A percentile compares a stretch with the other conserved stretches of the same genome.
Conservation (phyloP, 805 yeast genomes). For the Candida mattraensis region DNA sequence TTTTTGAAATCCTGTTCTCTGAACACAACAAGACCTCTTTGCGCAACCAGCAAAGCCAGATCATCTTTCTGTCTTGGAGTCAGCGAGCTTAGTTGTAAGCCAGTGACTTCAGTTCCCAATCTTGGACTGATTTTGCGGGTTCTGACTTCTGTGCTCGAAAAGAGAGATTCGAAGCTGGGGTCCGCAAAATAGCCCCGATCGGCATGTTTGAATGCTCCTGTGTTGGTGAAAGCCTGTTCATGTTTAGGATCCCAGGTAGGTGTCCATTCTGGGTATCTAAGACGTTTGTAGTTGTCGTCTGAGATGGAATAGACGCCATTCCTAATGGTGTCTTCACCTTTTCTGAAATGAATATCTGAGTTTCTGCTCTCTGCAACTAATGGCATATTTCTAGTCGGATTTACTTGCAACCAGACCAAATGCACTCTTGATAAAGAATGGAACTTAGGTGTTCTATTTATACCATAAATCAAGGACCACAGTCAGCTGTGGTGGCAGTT, state of each 20-base stretch:
- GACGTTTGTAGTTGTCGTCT: conserved; percentile 37
- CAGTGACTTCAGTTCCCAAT: conserved; percentile 63
- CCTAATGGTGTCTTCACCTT: conserved; percentile 50
- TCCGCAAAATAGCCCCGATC: conserved; percentile 75
- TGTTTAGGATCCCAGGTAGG: conserved; percentile 70
- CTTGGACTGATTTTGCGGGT: conserved; percentile 58
- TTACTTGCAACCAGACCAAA: too few relatives aligned
- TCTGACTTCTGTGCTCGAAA: conserved; percentile 31
- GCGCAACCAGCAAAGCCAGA: conserved; percentile 65
- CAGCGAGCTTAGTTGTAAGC: conserved; percentile 58
- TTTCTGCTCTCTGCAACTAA: conserved; percentile 19
- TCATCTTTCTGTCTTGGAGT: conserved; percentile 61
- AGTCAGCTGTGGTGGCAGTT: conserved; percentile 12
- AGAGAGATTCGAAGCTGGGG: conserved; percentile 50
- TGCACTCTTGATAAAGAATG: too few relatives aligned
- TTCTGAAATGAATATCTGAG: conserved; percentile 46
- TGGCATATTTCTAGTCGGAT: conserved; percentile 5
- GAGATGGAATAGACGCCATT: conserved; percentile 50
- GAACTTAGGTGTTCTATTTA: too few relatives aligned
- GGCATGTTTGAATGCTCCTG: conserved; percentile 51
- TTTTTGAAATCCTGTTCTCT: conserved; percentile 65
- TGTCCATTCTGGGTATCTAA: conserved; percentile 53
- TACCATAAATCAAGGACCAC: too few relatives aligned
- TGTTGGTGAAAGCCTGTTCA: conserved; percentile 35
- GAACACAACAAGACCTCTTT: conserved; percentile 67